Base-by-base conservation (phyloP, 2,329 filamentous ascomycete species). In the Tolypocladium endophyticum region DNA sequence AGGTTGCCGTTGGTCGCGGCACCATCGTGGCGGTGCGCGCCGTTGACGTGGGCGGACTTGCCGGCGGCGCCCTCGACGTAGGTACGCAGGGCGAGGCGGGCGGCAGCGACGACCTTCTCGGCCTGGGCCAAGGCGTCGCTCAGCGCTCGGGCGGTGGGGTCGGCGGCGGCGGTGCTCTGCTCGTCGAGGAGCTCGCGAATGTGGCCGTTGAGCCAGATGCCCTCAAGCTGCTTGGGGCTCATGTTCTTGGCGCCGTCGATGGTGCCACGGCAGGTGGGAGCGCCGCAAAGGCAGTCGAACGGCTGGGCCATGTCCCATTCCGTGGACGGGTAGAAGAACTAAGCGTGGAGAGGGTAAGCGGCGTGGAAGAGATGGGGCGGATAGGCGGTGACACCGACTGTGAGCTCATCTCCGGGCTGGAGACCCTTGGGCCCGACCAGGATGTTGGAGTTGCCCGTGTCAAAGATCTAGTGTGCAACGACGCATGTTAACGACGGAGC, bases 271-370 rank as follows among this genome's bases (percentile, higher is more conserved):
- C 87, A 90, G 25, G 75, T 74, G 0, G 75, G 64, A 5, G 77
- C 77, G 62, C 79, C 77, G 69, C 87, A 90, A 61, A 81, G 75
- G 70, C 87, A 90, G 61, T 81, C 74, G 69, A 90, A 90, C 4
- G 85, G 80, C 75, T 90, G 87, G 38, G 84, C 83, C 87, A 90
- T 89, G 67, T 78, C 68, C 86, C 86, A 90, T 73, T 90, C 87
- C 1, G 87, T 89, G 58, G 85, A 88, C 4, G 87, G 87, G 66
- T 90, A 90, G 74, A 90, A 90, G 75, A 89, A 90, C 69, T 83
- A 58, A 23, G 6, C 14, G 18, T 45, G 58, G 56, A 33, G 58
- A 53, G 61, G 39, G 23, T 35, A 28, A 25, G 28, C n/a, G 12
- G 14, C 28, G 4, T 3, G 8, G 28, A 4, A 18, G 28, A 8